Conservation (phyloP, 2,329 filamentous ascomycete species). For the Fusarium duplospermum region DNA sequence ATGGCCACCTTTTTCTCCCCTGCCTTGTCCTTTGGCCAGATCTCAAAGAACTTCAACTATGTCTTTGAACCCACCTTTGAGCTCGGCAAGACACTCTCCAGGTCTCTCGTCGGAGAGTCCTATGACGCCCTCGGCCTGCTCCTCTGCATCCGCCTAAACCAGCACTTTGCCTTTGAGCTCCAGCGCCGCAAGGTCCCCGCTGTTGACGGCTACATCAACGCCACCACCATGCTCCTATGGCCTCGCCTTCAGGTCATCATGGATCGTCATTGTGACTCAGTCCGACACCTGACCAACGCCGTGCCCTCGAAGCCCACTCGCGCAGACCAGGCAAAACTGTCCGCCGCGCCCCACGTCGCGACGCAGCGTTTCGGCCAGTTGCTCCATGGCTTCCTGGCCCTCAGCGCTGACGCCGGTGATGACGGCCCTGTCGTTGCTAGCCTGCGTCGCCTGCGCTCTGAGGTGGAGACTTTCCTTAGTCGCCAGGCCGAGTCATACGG, state of each 20-base stretch:
- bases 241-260: slow-evolving; percentile 94
- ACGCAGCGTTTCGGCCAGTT: slow-evolving; percentile 98
- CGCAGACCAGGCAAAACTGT: slow-evolving; percentile 69
- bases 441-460: slow-evolving; percentile 78
- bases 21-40: slow-evolving; percentile 77
- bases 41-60: slow-evolving; percentile 85
- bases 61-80: slow-evolving; percentile 92
- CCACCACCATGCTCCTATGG: slow-evolving; percentile 95
- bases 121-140: slow-evolving; percentile 89
- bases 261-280: slow-evolving; percentile 90
- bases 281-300: slow-evolving; percentile 71
- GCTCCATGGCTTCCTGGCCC: slow-evolving; percentile 81
- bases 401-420: slow-evolving; percentile 92
- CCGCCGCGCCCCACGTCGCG: slow-evolving; percentile 87
- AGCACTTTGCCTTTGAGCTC: slow-evolving; percentile 92
- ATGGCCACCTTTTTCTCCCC: slow-evolving; percentile 90
- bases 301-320: slow-evolving; percentile 60
- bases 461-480: slow-evolving; percentile 85
- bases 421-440: slow-evolving; percentile 92
- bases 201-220: slow-evolving; percentile 92
- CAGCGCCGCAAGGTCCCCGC: slow-evolving; percentile 91
- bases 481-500: slow-evolving; percentile 81
- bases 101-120: slow-evolving; percentile 78
- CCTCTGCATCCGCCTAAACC: slow-evolving; percentile 92
- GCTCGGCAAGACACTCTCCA: slow-evolving; percentile 83